Evolutionary conservation across 2,329 filamentous ascomycete genomes (phyloP), one percentile per base, ranked within the genome.

Genomic region (Penicillium sp.): DNA sequence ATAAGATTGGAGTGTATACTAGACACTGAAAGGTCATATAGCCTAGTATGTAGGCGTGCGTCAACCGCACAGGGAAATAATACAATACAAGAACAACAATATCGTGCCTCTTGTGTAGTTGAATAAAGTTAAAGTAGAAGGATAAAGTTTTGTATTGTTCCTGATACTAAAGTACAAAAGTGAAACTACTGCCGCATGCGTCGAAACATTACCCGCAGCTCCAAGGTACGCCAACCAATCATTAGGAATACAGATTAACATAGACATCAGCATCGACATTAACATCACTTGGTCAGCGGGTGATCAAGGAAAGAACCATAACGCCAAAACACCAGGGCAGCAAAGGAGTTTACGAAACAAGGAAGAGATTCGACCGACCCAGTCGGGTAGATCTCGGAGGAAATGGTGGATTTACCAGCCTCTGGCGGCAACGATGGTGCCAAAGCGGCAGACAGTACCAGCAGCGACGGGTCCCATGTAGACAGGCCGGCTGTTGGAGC

Each of bases 391-490:
- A 37, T 15, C 34, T 29, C 21, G 10, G 12, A 23, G 17, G 1
- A 36, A 7, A 7, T 1, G 7, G 18, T n/a, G n/a, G 4, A 26
- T 34, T 50, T 24, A 42, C 20, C 36, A 54, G n/a, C 43, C 41
- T 51, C 32, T 23, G 8, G 39, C 27, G 13, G 47, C 33, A 24
- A 54, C 52, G 42, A 66, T 63, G 51, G 54, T 21, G 18, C 70
- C 70, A 9, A 64, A 49, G 1, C 52, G 52, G 54, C 73, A 75
- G 9, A 48, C 46, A 24, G 67, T 75, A 6, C 73, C 73, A 3
- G 66, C 52, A 21, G 73, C 70, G 9, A 75, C 73, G 20, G 59
- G 42, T 4, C 73, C 73, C 73, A 75, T 75, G 53, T 59, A 60
- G 34, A 70, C 46, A 5, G 68, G 62, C 0, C 33, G 45, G n/a